A percentile compares a stretch with the other conserved stretches of the same genome.
Evolutionary conservation across 768 basidiomycete species (phyloP).

Genomic region (Coprinopsis strossmayeri): DNA sequence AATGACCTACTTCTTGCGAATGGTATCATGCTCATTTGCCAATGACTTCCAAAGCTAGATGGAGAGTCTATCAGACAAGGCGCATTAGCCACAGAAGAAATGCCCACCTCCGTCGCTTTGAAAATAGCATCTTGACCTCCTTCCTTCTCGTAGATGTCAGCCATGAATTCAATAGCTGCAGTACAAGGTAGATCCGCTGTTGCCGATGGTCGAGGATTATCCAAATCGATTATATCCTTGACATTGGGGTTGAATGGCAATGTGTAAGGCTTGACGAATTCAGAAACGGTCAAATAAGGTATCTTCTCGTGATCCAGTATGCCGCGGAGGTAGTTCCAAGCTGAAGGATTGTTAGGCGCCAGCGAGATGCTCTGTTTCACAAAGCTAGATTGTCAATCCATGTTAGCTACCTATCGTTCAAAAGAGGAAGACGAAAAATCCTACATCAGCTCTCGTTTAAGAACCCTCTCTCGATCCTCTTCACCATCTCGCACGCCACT

Average conservation of each 20-base stretch:
- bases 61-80: neutral
- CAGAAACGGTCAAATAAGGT: conserved; percentile 46
- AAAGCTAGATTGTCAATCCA: conserved; percentile 44
- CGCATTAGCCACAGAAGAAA: conserved; percentile 4
- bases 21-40: conserved; percentile 63
- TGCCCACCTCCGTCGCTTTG: conserved; percentile 44
- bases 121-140: conserved; percentile 32
- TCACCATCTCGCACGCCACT: conserved; percentile 57
- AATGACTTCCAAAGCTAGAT: conserved; percentile 64
- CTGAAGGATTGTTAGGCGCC: conserved; percentile 89
- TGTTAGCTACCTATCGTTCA: too few relatives aligned
- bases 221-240: conserved; percentile 57
- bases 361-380: conserved; percentile 77
- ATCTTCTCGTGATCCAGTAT: conserved; percentile 56
- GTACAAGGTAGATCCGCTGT: conserved; percentile 70
- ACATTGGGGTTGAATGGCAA: conserved; percentile 20
- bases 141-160: conserved; percentile 55
- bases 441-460: conserved; percentile 71
- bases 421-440: conserved; percentile 6
- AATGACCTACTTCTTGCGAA: conserved; percentile 59
- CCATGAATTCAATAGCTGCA: conserved; percentile 80
- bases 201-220: conserved; percentile 61
- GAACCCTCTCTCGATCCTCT: conserved; percentile 49
- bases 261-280: conserved; percentile 67
- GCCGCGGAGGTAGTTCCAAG: conserved; percentile 96